phyloP scores from a whole-genome alignment of 495 filamentous ascomycete genomes.

The Xylaria telfairii region DNA sequence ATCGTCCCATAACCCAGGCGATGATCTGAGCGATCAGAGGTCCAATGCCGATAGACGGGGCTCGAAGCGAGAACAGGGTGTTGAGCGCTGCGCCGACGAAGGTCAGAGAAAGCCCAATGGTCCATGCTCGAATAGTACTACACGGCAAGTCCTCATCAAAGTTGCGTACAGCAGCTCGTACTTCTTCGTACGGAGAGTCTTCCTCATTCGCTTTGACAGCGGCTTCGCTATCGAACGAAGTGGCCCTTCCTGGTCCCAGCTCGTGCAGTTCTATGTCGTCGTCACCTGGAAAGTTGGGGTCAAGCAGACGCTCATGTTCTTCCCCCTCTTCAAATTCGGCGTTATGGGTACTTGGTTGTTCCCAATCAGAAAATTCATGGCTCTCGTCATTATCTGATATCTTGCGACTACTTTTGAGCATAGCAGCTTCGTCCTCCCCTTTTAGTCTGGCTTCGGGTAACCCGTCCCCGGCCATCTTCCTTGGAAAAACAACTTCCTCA shows the following conservation, averaged over 20 bases:
- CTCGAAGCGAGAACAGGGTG: conserved; percentile 72
- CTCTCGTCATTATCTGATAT: not conserved
- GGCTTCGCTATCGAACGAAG: conserved; percentile 46
- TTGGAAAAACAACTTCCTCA: not conserved
- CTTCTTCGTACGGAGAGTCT: conserved; percentile 76
- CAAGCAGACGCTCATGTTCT: conserved; percentile 52
- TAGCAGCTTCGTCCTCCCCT: not conserved
- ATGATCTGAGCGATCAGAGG: conserved; percentile 73
- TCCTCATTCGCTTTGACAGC: conserved; percentile 39
- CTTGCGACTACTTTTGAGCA: not conserved
- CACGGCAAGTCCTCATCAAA: conserved; percentile 69
- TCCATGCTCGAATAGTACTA: conserved; percentile 78
- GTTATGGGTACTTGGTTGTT: conserved; percentile 32
- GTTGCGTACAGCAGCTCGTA: conserved; percentile 65
- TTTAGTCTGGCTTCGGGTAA: not conserved
- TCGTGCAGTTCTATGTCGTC: conserved; percentile 39
- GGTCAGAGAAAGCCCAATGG: conserved; percentile 69
- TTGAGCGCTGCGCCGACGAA: conserved; percentile 72
- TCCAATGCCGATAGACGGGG: conserved; percentile 69
- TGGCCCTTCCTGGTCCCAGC: conserved; percentile 31
- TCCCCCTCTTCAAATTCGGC: conserved; percentile 46
- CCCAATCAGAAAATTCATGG: conserved; percentile 13
- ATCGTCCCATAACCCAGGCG: conserved; percentile 72
- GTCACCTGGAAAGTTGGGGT: conserved; percentile 57
- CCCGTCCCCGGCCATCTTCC: conserved; percentile 3